These are phyloP conservation scores for Lycium ferocissimum DNA, from an alignment of 257 asterid genomes.

Conservation along the genomic window DNA sequence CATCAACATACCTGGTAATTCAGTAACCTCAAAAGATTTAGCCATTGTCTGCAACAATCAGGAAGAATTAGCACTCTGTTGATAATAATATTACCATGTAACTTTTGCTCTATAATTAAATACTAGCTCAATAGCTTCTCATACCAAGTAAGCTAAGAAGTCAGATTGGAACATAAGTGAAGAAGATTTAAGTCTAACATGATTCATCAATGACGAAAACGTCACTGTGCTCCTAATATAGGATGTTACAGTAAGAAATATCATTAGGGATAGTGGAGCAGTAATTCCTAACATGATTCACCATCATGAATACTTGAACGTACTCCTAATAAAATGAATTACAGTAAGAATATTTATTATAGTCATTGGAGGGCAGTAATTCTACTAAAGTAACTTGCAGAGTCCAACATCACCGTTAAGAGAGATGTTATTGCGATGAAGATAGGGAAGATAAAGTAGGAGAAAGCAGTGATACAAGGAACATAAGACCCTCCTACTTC, in stretches of 20 bases:
- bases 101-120: neutral
- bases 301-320: neutral
- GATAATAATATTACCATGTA: neutral
- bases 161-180: neutral
- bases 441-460: constrained; percentile 16
- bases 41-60: constrained; percentile 77
- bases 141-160: neutral
- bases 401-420: neutral
- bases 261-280: neutral
- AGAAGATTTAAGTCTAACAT: constrained; percentile 2
- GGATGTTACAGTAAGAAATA: neutral
- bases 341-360: neutral
- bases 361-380: neutral
- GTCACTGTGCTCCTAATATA: neutral
- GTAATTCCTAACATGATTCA: constrained; percentile 17
- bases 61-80: constrained; percentile 15
- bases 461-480: neutral
- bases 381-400: constrained; percentile 27
- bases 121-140: constrained; percentile 5
- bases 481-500: constrained; percentile 1
- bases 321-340: neutral
- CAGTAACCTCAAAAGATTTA: constrained; percentile 95
- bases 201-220: neutral
- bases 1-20: constrained; percentile 79
- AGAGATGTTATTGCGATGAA: neutral